Percentiles rank a stretch among this genome's conserved stretches.
Evolutionary conservation across 139 green algal species (phyloP).

Genomic region (Chlorella sp.): DNA sequence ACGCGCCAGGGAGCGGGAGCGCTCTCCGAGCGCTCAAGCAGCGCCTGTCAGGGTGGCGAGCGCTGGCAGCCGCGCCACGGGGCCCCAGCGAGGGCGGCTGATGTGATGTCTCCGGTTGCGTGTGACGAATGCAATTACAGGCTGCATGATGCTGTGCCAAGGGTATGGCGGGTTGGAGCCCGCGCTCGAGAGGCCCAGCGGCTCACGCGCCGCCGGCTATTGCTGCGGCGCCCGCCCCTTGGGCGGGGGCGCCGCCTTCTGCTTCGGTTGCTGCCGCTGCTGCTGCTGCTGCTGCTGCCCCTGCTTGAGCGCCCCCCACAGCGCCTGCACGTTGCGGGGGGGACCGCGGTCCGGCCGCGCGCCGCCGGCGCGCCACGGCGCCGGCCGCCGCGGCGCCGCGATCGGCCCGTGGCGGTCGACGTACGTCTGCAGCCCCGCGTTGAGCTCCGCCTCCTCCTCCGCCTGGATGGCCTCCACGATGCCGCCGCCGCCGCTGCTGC

Average conservation of each 20-base stretch:
- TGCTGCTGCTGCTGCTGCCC: neutral
- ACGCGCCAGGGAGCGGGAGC: no score
- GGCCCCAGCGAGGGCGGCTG: no score
- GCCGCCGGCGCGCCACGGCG: neutral
- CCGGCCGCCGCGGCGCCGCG: neutral
- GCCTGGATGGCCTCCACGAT: conserved; percentile 17
- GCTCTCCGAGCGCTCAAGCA: no score
- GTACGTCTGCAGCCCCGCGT: conserved; percentile 26
- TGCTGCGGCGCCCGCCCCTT: neutral
- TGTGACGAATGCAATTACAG: no score
- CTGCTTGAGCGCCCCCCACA: neutral
- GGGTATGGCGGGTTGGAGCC: no score
- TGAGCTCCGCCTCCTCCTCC: conserved; percentile 28
- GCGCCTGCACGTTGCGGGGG: neutral
- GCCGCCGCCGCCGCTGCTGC: neutral
- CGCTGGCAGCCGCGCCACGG: no score
- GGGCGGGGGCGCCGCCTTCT: neutral
- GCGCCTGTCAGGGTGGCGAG: no score
- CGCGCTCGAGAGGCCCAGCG: no score
- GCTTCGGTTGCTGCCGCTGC: neutral
- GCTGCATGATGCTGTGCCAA: no score
- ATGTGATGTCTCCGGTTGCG: no score
- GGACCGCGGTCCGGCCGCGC: neutral
- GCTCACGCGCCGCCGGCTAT: no score
- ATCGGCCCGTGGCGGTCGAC: neutral